Percentiles rank a stretch among this genome's conserved stretches.
Conservation (phyloP, 1,139 yeast species). For the Wickerhamomyces sp. region DNA sequence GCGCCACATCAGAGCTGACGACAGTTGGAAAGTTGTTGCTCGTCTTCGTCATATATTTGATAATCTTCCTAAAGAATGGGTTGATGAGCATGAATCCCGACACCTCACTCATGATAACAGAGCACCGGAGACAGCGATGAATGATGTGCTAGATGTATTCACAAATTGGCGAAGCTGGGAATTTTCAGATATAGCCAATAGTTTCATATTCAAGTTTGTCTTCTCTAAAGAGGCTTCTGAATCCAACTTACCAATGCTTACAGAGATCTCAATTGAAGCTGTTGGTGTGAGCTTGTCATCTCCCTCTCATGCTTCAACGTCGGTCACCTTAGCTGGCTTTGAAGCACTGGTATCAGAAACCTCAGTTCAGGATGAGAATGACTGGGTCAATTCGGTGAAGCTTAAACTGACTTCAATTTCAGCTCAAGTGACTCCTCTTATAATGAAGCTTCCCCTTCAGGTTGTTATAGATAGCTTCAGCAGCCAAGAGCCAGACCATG, state of each 20-base stretch:
- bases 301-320: constrained; percentile 4
- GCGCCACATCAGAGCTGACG: constrained; percentile 72
- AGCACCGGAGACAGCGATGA: constrained; percentile 49
- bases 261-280: constrained; percentile 15
- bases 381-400: not conserved
- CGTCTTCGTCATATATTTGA: constrained; percentile 70
- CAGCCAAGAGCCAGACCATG: not conserved
- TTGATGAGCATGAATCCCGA: constrained; percentile 21
- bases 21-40: constrained; percentile 83
- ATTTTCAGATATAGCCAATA: constrained; percentile 50
- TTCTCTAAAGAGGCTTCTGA: constrained; percentile 24
- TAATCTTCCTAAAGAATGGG: constrained; percentile 55
- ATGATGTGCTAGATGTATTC: constrained; percentile 53
- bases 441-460: not conserved
- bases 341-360: not conserved
- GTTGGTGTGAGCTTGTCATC: constrained; percentile 23
- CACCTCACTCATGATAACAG: constrained; percentile 21
- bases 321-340: not conserved
- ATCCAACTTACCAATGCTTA: not conserved
- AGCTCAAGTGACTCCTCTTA: not conserved
- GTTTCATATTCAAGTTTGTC: constrained; percentile 45
- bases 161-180: constrained; percentile 95
- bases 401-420: not conserved
- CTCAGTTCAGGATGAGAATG: not conserved
- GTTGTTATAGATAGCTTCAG: not conserved